phyloP scores from a whole-genome alignment of 2,329 filamentous ascomycete species.

The Gaeumannomyces tritici region DNA sequence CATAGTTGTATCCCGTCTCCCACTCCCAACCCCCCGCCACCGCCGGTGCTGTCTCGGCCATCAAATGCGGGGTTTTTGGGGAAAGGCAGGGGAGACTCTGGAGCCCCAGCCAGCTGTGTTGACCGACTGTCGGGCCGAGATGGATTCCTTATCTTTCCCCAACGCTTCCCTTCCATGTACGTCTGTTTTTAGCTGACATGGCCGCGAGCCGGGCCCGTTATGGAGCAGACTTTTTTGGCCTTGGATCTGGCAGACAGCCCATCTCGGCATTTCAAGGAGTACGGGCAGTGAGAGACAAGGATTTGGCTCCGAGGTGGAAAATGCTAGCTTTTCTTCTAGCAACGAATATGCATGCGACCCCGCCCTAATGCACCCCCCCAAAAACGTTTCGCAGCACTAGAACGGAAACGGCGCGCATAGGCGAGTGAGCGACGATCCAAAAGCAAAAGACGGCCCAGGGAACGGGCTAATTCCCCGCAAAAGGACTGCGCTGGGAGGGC shows the following conservation, averaged over 20 bases:
- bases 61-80: neutral
- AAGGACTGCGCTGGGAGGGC: no score
- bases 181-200: no score
- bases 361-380: no score
- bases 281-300: accelerated
- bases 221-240: neutral
- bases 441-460: neutral
- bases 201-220: no score
- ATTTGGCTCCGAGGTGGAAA: neutral
- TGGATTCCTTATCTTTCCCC: neutral
- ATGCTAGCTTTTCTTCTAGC: no score
- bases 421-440: neutral
- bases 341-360: no score
- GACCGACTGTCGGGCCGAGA: neutral
- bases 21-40: no score
- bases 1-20: neutral
- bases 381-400: neutral
- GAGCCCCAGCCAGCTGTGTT: neutral
- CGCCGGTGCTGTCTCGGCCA: neutral
- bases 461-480: no score
- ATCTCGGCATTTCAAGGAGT: no score
- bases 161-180: neutral
- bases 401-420: neutral
- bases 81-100: neutral
- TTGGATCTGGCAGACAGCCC: neutral